A percentile compares a stretch with the other conserved stretches of the same genome.
Evolutionary conservation across 2,329 filamentous ascomycete genomes (phyloP).

Genomic region (Neocucurbitaria cava): DNA sequence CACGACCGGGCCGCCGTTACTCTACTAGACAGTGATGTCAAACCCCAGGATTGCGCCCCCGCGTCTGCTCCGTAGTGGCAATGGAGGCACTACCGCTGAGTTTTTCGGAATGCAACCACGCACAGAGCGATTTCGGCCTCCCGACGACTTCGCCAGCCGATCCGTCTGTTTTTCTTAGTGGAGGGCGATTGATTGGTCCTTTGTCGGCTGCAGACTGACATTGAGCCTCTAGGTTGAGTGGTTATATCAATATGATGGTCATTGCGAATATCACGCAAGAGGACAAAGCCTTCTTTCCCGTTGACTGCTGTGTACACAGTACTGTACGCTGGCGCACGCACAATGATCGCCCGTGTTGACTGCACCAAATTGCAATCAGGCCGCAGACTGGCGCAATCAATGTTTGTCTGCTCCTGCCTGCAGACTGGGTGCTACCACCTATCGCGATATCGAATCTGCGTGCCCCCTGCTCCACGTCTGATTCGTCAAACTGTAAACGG

Average conservation of each 20-base stretch:
- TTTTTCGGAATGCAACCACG: slow-evolving; percentile 35
- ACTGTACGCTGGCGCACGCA: slow-evolving; percentile 1
- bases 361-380: neutral
- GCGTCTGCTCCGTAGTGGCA: slow-evolving; percentile 30
- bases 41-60: slow-evolving; percentile 34
- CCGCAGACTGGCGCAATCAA: slow-evolving; percentile 8
- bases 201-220: slow-evolving; percentile 15
- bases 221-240: neutral
- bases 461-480: neutral
- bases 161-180: slow-evolving; percentile 1
- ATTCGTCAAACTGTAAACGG: neutral
- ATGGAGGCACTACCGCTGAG: slow-evolving; percentile 25
- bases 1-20: slow-evolving; percentile 10
- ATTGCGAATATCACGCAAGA: slow-evolving; percentile 4
- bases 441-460: slow-evolving; percentile 3
- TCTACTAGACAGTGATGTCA: slow-evolving; percentile 1
- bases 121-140: slow-evolving; percentile 21
- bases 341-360: neutral
- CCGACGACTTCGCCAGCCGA: slow-evolving; percentile 11
- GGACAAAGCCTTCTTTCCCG: neutral
- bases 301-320: too few species aligned
- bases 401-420: slow-evolving; percentile 2
- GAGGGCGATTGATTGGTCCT: slow-evolving; percentile 15
- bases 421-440: slow-evolving; percentile 3
- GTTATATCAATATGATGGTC: slow-evolving; percentile 1